phyloP scores from a whole-genome alignment of 1,139 yeast species.

The Spencermartinsiella ligniputridi region DNA sequence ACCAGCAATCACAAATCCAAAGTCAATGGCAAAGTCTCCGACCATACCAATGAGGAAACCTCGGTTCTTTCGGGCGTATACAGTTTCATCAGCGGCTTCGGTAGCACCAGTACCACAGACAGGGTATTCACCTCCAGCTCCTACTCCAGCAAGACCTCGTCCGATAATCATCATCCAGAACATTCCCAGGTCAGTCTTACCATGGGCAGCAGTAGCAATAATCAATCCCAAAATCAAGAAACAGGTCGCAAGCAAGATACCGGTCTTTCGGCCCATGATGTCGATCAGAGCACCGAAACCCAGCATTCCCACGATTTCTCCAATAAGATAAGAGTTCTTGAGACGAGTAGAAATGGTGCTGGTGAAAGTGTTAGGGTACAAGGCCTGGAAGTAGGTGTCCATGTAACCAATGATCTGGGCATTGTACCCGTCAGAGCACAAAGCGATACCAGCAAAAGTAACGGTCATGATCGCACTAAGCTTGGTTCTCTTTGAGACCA shows the following conservation, averaged over 20 bases:
- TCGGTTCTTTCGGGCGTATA: conserved; percentile 71
- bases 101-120: conserved; percentile 90
- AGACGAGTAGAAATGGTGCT: conserved; percentile 66
- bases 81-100: conserved; percentile 76
- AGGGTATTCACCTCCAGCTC: conserved; percentile 80
- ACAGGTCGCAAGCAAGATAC: conserved; percentile 70
- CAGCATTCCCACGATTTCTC: conserved; percentile 80
- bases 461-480: conserved; percentile 1
- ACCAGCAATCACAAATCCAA: conserved; percentile 75
- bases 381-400: conserved; percentile 55
- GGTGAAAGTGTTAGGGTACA: conserved; percentile 60
- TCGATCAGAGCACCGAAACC: conserved; percentile 77
- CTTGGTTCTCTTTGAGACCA: neutral
- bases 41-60: conserved; percentile 62
- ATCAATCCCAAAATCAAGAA: conserved; percentile 72
- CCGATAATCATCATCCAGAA: conserved; percentile 79
- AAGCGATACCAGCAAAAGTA: conserved; percentile 48
- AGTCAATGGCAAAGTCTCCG: conserved; percentile 80
- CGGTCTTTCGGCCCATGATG: conserved; percentile 68
- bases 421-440: conserved; percentile 84
- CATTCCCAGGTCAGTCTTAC: conserved; percentile 52
- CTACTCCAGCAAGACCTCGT: conserved; percentile 80
- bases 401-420: conserved; percentile 76
- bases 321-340: conserved; percentile 74
- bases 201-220: conserved; percentile 65